Evolutionary conservation across 1,284 basidiomycete genomes (phyloP).

Genomic region (Austropuccinia psidii): DNA sequence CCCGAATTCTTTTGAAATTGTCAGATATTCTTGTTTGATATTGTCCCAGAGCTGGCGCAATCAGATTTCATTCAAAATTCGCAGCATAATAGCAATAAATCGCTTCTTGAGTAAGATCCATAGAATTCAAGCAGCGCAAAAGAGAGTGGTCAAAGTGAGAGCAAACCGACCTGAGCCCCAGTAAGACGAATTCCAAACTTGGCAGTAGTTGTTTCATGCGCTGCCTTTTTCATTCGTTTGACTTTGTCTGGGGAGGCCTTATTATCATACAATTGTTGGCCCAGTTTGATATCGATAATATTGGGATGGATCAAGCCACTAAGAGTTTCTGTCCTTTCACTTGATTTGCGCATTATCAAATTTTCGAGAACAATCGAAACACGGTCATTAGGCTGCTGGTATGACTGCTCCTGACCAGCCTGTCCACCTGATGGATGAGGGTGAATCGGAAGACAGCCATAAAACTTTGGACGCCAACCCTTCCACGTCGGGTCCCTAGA

Average conservation of each 20-base stretch:
- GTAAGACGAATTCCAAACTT: conserved; percentile 23
- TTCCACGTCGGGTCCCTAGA: background rate
- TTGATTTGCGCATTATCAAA: conserved; percentile 1
- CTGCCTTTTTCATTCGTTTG: conserved; percentile 10
- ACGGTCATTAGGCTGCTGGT: background rate
- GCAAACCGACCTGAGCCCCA: conserved; percentile 16
- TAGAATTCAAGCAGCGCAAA: too few relatives aligned
- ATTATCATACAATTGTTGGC: conserved; percentile 28
- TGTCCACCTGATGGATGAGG: background rate
- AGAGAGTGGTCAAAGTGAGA: background rate
- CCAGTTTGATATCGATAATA: conserved; percentile 33
- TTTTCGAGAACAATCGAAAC: conserved; percentile 13
- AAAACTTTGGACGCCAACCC: conserved; percentile 25
- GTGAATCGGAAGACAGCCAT: background rate
- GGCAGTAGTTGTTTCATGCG: conserved; percentile 21
- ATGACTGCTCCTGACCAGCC: background rate
- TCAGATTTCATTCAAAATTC: background rate
- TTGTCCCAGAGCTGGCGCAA: conserved; percentile 21
- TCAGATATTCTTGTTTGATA: background rate
- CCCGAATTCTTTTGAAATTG: conserved; percentile 21
- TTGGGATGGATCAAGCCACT: conserved; percentile 23
- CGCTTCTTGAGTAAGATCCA: too few relatives aligned
- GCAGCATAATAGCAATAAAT: background rate
- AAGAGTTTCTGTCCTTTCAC: background rate
- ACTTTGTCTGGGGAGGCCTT: conserved; percentile 15